Evolutionary conservation across 2,329 filamentous ascomycete genomes (phyloP).

Genomic region (Rasamsonia emersonii): DNA sequence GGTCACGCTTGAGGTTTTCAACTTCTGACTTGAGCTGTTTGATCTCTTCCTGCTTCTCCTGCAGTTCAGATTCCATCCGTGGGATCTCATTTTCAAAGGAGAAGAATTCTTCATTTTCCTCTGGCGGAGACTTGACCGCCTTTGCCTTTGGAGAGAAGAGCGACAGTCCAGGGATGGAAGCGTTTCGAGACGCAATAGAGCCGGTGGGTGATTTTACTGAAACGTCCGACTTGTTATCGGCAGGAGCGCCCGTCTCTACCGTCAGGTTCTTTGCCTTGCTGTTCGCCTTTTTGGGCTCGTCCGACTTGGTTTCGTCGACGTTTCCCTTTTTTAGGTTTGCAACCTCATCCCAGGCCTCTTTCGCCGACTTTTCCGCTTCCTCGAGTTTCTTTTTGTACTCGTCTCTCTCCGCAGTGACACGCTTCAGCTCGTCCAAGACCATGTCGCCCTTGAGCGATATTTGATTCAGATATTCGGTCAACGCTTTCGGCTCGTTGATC

Average conservation of each 20-base stretch:
- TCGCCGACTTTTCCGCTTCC: conserved; percentile 56
- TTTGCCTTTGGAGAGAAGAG: conserved; percentile 31
- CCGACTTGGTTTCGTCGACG: conserved; percentile 23
- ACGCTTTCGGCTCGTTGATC: conserved; percentile 72
- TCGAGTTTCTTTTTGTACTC: conserved; percentile 67
- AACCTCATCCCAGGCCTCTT: conserved; percentile 56
- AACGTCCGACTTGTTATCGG: conserved; percentile 9
- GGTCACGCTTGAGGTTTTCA: conserved; percentile 57
- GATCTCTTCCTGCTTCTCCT: conserved; percentile 62
- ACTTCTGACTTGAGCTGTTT: conserved; percentile 62
- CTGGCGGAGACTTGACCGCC: conserved; percentile 22
- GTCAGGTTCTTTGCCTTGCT: conserved; percentile 8
- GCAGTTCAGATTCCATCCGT: conserved; percentile 65
- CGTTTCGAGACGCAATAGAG: conserved; percentile 23
- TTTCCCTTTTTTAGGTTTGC: conserved; percentile 41
- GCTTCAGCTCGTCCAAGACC: conserved; percentile 87
- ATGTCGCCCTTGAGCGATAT: conserved; percentile 79
- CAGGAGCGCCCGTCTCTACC: conserved; percentile 10
- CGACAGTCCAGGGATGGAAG: conserved; percentile 25
- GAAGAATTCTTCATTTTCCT: conserved; percentile 66
- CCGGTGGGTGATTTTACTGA: conserved; percentile 22
- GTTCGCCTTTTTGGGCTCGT: conserved; percentile 25
- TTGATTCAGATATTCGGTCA: conserved; percentile 86
- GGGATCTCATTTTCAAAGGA: conserved; percentile 85
- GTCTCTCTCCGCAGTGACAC: conserved; percentile 74